Conservation (phyloP, 176 grass and related monocot species). For the Avena eriantha region DNA sequence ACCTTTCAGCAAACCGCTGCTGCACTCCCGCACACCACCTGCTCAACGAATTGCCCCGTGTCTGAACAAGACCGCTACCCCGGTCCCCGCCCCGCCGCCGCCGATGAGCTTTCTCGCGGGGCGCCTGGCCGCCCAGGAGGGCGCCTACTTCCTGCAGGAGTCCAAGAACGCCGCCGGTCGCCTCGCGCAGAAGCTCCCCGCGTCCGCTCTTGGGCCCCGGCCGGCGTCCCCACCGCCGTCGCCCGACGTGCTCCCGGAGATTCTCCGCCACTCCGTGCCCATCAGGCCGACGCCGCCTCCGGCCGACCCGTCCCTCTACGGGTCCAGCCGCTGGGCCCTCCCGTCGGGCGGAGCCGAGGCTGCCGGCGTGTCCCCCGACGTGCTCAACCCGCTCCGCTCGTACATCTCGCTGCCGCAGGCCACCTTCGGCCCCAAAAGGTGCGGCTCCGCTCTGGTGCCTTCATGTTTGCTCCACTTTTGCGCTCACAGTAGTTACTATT, state of each 20-base stretch:
- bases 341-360: slow-evolving; percentile 17
- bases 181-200: slow-evolving; percentile 69
- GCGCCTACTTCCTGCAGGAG: slow-evolving; percentile 86
- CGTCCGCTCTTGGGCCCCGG: slow-evolving; percentile 14
- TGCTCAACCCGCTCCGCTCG: slow-evolving; percentile 74
- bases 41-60: slow-evolving; percentile 44
- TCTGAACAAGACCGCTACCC: not conserved
- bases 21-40: slow-evolving; percentile 17
- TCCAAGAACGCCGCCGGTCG: slow-evolving; percentile 75
- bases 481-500: not conserved
- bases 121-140: slow-evolving; percentile 76
- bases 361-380: slow-evolving; percentile 44
- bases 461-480: not conserved
- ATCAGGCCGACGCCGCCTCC: slow-evolving; percentile 48
- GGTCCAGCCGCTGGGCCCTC: slow-evolving; percentile 65
- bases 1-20: not conserved
- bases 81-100: not conserved
- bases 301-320: slow-evolving; percentile 49
- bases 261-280: slow-evolving; percentile 81
- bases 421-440: slow-evolving; percentile 94
- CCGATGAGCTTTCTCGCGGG: slow-evolving; percentile 87
- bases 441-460: not conserved
- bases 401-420: slow-evolving; percentile 81
- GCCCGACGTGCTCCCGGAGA: slow-evolving; percentile 85
- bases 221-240: slow-evolving; percentile 15